A percentile compares a stretch with the other conserved stretches of the same genome.
Conservation (phyloP, 2,329 filamentous ascomycete species). For the Cladosporium phlei region DNA sequence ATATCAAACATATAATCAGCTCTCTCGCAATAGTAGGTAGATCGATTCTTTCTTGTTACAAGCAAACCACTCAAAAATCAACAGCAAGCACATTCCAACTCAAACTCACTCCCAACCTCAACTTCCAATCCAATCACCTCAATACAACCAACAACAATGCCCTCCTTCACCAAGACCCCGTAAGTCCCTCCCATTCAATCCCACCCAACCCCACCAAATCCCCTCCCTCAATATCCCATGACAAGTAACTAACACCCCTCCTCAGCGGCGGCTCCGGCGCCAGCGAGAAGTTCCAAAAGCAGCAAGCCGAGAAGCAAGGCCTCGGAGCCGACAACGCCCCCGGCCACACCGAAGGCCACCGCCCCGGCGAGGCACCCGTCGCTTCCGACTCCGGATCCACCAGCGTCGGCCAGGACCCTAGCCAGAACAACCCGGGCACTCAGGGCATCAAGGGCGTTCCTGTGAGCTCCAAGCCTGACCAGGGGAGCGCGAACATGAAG, state of each 20-base stretch:
- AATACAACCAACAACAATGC: not conserved
- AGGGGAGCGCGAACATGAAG: conserved; percentile 25
- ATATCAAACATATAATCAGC: not conserved
- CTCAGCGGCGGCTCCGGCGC: conserved; percentile 16
- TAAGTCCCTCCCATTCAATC: not conserved
- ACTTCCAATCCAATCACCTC: no score
- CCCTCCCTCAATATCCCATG: not conserved
- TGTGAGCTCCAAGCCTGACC: conserved; percentile 21
- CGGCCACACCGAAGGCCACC: conserved; percentile 25
- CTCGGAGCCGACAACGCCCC: conserved; percentile 31
- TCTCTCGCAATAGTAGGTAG: no score
- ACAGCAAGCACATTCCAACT: no score
- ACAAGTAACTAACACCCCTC: not conserved
- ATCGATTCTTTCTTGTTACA: not conserved
- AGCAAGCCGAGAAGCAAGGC: conserved; percentile 32
- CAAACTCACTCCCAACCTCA: not conserved
- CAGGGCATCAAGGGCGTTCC: conserved; percentile 31
- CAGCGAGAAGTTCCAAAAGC: conserved; percentile 33
- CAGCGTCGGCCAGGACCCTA: conserved; percentile 28
- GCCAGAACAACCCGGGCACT: conserved; percentile 32
- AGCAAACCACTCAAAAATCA: not conserved
- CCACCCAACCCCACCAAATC: no score
- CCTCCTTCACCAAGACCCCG: conserved; percentile 9
- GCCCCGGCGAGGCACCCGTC: conserved; percentile 30
- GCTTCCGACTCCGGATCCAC: conserved; percentile 33